These are phyloP conservation scores for Brassica juncea DNA, from an alignment of 345 rosid genomes.

Conservation along the genomic window DNA sequence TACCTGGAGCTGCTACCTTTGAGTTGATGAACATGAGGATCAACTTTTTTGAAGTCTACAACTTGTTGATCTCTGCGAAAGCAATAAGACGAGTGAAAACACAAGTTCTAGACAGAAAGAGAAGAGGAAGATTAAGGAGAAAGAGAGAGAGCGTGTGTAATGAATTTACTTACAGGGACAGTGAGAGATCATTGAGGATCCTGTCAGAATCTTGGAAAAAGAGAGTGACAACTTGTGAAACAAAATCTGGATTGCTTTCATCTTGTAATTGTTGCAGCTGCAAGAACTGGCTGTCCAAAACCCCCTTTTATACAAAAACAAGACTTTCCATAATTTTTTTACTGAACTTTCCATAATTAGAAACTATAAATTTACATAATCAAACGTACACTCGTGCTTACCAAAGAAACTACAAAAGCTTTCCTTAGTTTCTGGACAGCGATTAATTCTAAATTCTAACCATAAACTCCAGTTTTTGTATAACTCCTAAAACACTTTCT, in stretches of 20 bases:
- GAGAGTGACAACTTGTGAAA: slow-evolving; percentile 84
- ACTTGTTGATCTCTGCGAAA: slow-evolving; percentile 63
- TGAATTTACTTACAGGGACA: slow-evolving; percentile 53
- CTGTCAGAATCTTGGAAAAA: slow-evolving; percentile 93
- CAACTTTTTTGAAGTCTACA: slow-evolving; percentile 83
- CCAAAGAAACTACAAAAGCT: slow-evolving; percentile 2
- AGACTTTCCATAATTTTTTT: neutral
- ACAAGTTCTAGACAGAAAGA: neutral
- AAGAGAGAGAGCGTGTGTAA: slow-evolving; percentile 1
- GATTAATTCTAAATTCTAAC: neutral
- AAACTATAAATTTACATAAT: neutral
- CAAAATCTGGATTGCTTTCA: slow-evolving; percentile 97
- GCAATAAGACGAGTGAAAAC: neutral
- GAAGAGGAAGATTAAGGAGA: neutral
- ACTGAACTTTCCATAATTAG: slow-evolving; percentile 5
- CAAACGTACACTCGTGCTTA: neutral
- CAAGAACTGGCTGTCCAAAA: slow-evolving; percentile 79
- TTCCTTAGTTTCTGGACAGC: neutral
- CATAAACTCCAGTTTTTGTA: neutral
- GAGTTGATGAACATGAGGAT: slow-evolving; percentile 89
- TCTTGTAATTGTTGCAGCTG: slow-evolving; percentile 94
- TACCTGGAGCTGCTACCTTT: slow-evolving; percentile 99
- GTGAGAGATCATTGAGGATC: slow-evolving; percentile 81
- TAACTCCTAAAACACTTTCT: neutral
- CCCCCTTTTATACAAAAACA: slow-evolving; percentile 54